Evolutionary conservation across 2,329 filamentous ascomycete species (phyloP).

Genomic region (Aureobasidium pullulans): DNA sequence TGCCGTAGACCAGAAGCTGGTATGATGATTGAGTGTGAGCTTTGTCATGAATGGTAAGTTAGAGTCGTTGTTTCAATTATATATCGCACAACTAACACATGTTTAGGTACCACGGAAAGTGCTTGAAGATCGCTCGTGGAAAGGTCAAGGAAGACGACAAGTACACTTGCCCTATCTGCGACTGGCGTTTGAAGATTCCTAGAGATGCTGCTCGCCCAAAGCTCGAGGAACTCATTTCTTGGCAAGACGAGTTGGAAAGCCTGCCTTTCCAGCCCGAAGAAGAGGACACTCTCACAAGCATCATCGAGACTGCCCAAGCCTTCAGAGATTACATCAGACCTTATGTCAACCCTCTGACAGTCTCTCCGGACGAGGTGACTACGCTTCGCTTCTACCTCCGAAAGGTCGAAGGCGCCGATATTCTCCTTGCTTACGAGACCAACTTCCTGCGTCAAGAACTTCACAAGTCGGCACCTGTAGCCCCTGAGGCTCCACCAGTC

Average conservation of each 20-base stretch:
- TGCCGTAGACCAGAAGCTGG: slow-evolving; percentile 88
- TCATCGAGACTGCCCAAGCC: slow-evolving; percentile 74
- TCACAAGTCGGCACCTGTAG: slow-evolving; percentile 89
- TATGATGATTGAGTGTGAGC: slow-evolving; percentile 99
- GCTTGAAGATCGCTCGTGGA: slow-evolving; percentile 90
- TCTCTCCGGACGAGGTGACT: slow-evolving; percentile 77
- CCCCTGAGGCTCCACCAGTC: slow-evolving; percentile 75
- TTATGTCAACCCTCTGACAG: slow-evolving; percentile 68
- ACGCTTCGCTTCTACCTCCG: slow-evolving; percentile 91
- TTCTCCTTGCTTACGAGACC: slow-evolving; percentile 85
- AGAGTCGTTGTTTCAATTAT: not conserved
- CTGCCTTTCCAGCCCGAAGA: slow-evolving; percentile 96
- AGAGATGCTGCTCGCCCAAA: slow-evolving; percentile 93
- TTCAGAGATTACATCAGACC: slow-evolving; percentile 77
- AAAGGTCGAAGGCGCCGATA: slow-evolving; percentile 95
- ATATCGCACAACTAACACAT: not conserved
- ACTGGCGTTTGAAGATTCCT: slow-evolving; percentile 94
- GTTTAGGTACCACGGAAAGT: slow-evolving; percentile 89
- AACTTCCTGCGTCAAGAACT: slow-evolving; percentile 95
- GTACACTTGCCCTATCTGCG: slow-evolving; percentile 96
- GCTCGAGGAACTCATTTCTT: slow-evolving; percentile 76
- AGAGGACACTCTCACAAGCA: slow-evolving; percentile 75
- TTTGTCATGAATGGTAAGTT: slow-evolving; percentile 88
- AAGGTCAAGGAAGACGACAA: slow-evolving; percentile 99
- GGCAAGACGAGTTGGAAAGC: slow-evolving; percentile 72